Evolutionary conservation across 345 rosid genomes (phyloP), one percentile per base, ranked within the genome.

Genomic region (Salix udensis): DNA sequence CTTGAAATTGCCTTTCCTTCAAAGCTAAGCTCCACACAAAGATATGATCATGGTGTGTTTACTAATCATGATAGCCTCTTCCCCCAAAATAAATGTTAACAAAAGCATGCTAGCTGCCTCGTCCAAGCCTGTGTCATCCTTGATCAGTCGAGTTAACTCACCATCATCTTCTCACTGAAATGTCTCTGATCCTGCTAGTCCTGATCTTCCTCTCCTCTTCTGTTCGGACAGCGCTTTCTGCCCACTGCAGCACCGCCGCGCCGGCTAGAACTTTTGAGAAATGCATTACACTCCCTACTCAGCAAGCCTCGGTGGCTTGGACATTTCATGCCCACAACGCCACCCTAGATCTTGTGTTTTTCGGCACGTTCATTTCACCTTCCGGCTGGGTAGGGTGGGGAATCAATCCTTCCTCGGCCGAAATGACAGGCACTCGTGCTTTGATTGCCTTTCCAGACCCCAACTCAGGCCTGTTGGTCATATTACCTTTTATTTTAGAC

Each of bases 341-440:
- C 40, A 91, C 97, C 11, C 80, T 96, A 11, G 99, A 96, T 88
- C 81, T 96, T 48, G 90, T 88, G 52, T 96, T 96, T 90, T 92
- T 90, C 36, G 97, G 98, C 65, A 87, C 91, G n/a, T 96, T 93
- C 74, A 93, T 96, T 40, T 96, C 98, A 3, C 98, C 97, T 28
- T 93, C 99, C 24, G 98, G 99, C 0, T 96, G 99, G 99, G 99
- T 93, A 0, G 99, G 94, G 1, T 87, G 87, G 86, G 99, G 99
- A 0, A 88, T 96, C 14, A 96, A 96, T 74, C 98, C 94, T 2
- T 77, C 84, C 8, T 85, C 97, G 2, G 72, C 98, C 0, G 90
- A 91, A 77, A 96, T 96, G 99, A 90, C 97, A 0, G 98, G 99
- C 0, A 90, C 98, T 1, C 87, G 95, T 0, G 95, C 95, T 24